Evolutionary conservation across 768 basidiomycete species (phyloP).

Genomic region (Hericium rajendrae): DNA sequence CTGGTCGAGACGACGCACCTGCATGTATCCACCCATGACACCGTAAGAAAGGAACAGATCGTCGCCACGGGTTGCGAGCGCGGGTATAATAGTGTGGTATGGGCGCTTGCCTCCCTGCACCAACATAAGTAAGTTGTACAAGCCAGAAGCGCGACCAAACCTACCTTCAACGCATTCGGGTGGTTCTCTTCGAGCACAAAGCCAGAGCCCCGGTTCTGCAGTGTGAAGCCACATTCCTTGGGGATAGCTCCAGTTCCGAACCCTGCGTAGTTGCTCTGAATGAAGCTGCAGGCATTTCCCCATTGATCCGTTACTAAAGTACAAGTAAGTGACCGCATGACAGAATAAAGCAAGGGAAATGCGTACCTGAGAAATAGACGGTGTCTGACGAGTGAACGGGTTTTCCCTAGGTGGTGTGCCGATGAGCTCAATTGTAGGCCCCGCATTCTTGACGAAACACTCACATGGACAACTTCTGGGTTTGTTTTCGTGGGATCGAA

Average conservation of each 20-base stretch:
- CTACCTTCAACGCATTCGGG: conserved; percentile 73
- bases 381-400: conserved; percentile 86
- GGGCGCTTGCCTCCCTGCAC: conserved; percentile 71
- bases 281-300: conserved; percentile 86
- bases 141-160: background rate
- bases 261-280: conserved; percentile 85
- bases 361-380: conserved; percentile 79
- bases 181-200: conserved; percentile 77
- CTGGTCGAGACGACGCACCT: conserved; percentile 29
- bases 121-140: background rate
- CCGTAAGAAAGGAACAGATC: conserved; percentile 86
- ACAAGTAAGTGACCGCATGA: background rate
- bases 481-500: conserved; percentile 64
- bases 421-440: background rate
- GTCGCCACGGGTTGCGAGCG: conserved; percentile 64
- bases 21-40: conserved; percentile 91
- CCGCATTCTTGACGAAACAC: conserved; percentile 10
- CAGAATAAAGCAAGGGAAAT: background rate
- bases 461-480: conserved; percentile 56
- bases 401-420: conserved; percentile 44
- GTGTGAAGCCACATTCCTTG: conserved; percentile 89
- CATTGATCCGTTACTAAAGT: conserved; percentile 68
- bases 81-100: conserved; percentile 93
- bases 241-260: conserved; percentile 94
- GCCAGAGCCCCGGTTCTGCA: conserved; percentile 88